phyloP scores from a whole-genome alignment of 495 filamentous ascomycete species.

The Aspergillus coremiiformis region DNA sequence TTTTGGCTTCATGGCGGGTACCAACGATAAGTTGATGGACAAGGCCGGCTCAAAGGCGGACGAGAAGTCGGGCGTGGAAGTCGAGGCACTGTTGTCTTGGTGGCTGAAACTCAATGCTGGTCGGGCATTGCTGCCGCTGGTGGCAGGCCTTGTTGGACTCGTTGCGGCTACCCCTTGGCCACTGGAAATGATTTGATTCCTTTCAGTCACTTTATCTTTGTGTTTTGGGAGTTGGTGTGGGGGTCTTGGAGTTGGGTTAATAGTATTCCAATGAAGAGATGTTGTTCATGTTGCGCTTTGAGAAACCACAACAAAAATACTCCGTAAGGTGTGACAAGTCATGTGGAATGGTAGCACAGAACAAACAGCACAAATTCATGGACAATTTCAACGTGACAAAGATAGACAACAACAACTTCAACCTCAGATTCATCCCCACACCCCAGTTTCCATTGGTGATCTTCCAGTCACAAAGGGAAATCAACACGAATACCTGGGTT shows the following conservation, averaged over 20 bases:
- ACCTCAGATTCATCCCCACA: too few species aligned
- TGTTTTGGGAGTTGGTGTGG: not conserved
- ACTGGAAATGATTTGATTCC: not conserved
- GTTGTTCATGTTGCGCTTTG: too few species aligned
- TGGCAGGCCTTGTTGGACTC: conserved; percentile 25
- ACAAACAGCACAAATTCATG: too few species aligned
- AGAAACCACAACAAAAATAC: too few species aligned
- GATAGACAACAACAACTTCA: too few species aligned
- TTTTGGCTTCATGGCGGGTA: conserved; percentile 15
- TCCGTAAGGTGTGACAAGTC: too few species aligned
- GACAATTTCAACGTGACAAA: too few species aligned
- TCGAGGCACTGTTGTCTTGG: conserved; percentile 19
- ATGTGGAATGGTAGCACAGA: too few species aligned
- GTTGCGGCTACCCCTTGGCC: not conserved
- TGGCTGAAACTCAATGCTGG: conserved; percentile 34
- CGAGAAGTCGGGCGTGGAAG: conserved; percentile 16
- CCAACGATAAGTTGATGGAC: conserved; percentile 22
- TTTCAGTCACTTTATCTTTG: not conserved
- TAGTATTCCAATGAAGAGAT: too few species aligned
- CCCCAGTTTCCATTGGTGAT: too few species aligned
- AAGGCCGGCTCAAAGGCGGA: conserved; percentile 12
- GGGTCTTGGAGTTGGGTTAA: not conserved
- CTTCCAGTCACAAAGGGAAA: too few species aligned
- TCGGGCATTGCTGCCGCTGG: conserved; percentile 30
- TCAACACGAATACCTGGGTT: too few species aligned